Conservation (phyloP, 768 basidiomycete species). For the Tulasnella sp. region DNA sequence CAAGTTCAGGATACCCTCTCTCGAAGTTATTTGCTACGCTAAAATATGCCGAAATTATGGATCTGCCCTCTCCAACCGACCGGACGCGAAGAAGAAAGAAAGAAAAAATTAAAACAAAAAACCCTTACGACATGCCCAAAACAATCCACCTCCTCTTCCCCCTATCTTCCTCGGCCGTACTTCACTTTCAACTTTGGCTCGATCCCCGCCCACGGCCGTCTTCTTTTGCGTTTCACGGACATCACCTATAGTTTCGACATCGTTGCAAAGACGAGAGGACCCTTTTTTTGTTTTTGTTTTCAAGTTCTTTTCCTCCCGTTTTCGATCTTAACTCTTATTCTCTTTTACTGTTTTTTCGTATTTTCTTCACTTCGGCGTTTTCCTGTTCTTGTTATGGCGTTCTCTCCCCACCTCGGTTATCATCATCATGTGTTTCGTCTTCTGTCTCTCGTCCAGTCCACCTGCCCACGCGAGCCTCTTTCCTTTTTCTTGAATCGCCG, state of each 20-base stretch:
- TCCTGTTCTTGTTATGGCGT: neutral
- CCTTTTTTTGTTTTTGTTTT: conserved; percentile 4
- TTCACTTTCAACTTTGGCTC: neutral
- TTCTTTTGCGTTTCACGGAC: neutral
- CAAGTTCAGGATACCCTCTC: conserved; percentile 1
- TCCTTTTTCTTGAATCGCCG: too few species aligned
- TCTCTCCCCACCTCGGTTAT: neutral
- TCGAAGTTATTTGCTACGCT: conserved; percentile 12
- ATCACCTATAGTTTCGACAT: neutral
- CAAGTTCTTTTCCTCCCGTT: neutral
- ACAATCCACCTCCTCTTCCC: neutral
- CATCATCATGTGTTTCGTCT: neutral
- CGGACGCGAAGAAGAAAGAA: neutral
- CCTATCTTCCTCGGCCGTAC: neutral
- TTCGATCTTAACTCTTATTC: conserved; percentile 1
- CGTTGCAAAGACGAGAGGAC: conserved; percentile 2
- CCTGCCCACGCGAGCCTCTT: neutral
- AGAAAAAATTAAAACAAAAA: neutral
- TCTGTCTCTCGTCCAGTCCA: neutral
- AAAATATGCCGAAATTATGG: neutral
- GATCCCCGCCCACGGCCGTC: neutral
- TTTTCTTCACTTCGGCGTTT: neutral
- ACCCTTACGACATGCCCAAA: neutral
- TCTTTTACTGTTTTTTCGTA: conserved; percentile 5
- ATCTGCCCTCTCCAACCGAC: neutral